Percentiles rank a stretch among this genome's conserved stretches.
Evolutionary conservation across 208 protist species (phyloP).

Genomic region (Blechomonas ayalai): DNA sequence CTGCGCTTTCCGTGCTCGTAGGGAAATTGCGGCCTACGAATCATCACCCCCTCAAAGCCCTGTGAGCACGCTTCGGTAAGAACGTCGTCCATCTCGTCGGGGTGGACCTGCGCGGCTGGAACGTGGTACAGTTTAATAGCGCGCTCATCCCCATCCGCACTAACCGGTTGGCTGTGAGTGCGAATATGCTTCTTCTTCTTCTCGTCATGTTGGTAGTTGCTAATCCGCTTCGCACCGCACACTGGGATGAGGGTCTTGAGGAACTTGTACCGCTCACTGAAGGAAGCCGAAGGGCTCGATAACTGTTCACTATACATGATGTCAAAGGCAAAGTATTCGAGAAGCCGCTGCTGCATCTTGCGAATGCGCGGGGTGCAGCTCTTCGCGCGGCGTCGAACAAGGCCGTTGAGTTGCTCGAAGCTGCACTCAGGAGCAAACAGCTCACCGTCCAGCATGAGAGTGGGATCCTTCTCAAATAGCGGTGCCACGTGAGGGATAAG

Average conservation of each 20-base stretch:
- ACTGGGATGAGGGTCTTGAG: slow-evolving; percentile 75
- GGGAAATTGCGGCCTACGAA: slow-evolving; percentile 71
- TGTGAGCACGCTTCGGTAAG: slow-evolving; percentile 75
- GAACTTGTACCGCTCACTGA: slow-evolving; percentile 72
- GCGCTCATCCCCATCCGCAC: slow-evolving; percentile 10
- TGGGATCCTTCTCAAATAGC: slow-evolving; percentile 67
- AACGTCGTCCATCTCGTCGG: slow-evolving; percentile 75
- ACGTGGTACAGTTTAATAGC: slow-evolving; percentile 70
- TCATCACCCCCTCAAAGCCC: slow-evolving; percentile 88
- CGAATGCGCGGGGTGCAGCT: slow-evolving; percentile 19
- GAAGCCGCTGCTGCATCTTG: slow-evolving; percentile 33
- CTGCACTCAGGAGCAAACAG: slow-evolving; percentile 79
- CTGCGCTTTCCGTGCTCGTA: slow-evolving; percentile 88
- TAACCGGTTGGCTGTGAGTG: slow-evolving; percentile 8
- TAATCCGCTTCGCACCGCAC: slow-evolving; percentile 75
- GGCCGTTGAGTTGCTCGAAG: slow-evolving; percentile 83
- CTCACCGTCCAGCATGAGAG: slow-evolving; percentile 80
- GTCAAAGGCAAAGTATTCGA: slow-evolving; percentile 88
- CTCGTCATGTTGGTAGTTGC: slow-evolving; percentile 75
- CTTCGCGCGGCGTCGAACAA: slow-evolving; percentile 52
- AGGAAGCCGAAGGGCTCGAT: slow-evolving; percentile 37
- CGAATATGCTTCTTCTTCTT: slow-evolving; percentile 69
- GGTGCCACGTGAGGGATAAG: slow-evolving; percentile 57
- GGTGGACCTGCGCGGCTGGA: slow-evolving; percentile 59
- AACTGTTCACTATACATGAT: slow-evolving; percentile 76